These are phyloP conservation scores for Ophiosphaerella narmari DNA, from an alignment of 2,329 filamentous ascomycete species.

Conservation along the genomic window DNA sequence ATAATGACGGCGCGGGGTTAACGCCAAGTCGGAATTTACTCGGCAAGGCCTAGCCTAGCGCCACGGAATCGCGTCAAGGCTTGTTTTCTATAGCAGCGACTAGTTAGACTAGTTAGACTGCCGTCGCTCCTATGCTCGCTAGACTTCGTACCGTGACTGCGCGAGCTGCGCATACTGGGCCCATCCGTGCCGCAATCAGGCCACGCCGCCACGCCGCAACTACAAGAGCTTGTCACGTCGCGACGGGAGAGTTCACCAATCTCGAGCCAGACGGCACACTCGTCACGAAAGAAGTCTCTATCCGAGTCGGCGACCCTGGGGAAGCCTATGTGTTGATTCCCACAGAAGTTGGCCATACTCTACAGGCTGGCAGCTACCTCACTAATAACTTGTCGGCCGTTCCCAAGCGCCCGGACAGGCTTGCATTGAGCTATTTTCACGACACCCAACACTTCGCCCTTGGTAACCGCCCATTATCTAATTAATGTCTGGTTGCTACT, in stretches of 20 bases:
- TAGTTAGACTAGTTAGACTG: too few relatives aligned
- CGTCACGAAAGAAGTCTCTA: slow-evolving; percentile 16
- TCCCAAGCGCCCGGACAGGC: too few relatives aligned
- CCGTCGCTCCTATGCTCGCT: background rate
- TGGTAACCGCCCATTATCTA: too few relatives aligned
- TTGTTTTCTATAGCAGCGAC: too few relatives aligned
- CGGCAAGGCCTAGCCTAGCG: too few relatives aligned
- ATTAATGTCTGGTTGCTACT: too few relatives aligned
- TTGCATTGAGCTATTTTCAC: too few relatives aligned
- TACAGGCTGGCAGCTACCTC: slow-evolving; percentile 5
- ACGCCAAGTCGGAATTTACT: too few relatives aligned
- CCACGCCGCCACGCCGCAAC: slow-evolving; percentile 7
- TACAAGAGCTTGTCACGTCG: slow-evolving; percentile 14
- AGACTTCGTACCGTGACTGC: background rate
- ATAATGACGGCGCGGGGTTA: too few relatives aligned
- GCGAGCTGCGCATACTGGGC: slow-evolving; percentile 1
- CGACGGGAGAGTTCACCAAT: slow-evolving; percentile 17
- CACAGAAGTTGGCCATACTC: slow-evolving; percentile 19
- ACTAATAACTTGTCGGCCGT: too few relatives aligned
- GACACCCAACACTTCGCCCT: too few relatives aligned
- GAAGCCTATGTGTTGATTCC: slow-evolving; percentile 22
- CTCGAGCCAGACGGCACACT: slow-evolving; percentile 11
- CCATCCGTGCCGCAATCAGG: slow-evolving; percentile 3
- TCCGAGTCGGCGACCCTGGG: slow-evolving; percentile 13
- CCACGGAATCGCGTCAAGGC: too few relatives aligned